These are phyloP conservation scores for Martensiomyces pterosporus DNA, from an alignment of 192 early-diverging fungal genomes.

Conservation along the genomic window DNA sequence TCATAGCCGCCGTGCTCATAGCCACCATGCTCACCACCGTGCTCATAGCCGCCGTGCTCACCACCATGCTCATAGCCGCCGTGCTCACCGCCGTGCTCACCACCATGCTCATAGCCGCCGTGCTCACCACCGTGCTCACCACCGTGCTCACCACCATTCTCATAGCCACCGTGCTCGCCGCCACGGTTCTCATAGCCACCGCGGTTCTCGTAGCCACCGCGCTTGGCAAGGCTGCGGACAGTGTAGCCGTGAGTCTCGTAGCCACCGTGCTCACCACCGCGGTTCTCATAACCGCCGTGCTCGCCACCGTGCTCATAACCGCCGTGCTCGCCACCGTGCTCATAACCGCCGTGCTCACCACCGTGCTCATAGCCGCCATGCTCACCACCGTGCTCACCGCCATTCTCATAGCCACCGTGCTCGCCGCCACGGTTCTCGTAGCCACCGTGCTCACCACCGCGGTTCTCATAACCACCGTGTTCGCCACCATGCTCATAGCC, in stretches of 20 bases:
- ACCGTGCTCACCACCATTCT: not conserved
- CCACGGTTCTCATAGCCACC: constrained; percentile 1
- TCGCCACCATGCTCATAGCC: too few species aligned
- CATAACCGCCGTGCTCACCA: too few species aligned
- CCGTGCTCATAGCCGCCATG: constrained; percentile 5
- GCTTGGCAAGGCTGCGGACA: too few species aligned
- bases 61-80: constrained; percentile 1
- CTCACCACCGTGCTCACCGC: not conserved
- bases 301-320: constrained; percentile 7
- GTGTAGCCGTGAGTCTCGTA: constrained; percentile 1
- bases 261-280: constrained; percentile 5
- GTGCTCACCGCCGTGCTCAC: constrained; percentile 6
- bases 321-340: too few species aligned
- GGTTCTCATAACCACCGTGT: not conserved
- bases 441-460: constrained; percentile 1
- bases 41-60: not conserved
- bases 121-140: constrained; percentile 6
- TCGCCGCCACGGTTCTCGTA: too few species aligned
- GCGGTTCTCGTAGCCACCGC: not conserved
- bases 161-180: constrained; percentile 2
- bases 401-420: not conserved
- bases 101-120: constrained; percentile 1
- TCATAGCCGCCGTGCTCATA: constrained; percentile 7
- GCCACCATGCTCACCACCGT: constrained; percentile 1
- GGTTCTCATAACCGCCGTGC: constrained; percentile 1